These are phyloP conservation scores for Eucalyptus erythrocorys DNA, from an alignment of 345 rosid species.

Conservation along the genomic window DNA sequence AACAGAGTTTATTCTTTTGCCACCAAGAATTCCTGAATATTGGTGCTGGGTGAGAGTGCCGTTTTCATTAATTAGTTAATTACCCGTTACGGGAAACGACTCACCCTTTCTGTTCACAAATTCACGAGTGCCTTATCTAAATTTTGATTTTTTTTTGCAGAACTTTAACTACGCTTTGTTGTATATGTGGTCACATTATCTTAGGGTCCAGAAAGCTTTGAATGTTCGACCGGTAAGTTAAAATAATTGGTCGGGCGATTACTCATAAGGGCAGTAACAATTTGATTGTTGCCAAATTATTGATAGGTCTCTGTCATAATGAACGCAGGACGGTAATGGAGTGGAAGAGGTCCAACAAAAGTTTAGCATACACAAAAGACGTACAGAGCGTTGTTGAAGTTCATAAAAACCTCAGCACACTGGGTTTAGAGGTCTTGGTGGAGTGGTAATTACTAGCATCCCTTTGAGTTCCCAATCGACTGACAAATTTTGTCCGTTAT, in stretches of 20 bases:
- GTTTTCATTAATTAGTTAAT: no score
- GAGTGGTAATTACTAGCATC: conserved; percentile 4
- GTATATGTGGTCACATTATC: conserved; percentile 10
- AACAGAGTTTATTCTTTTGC: neutral
- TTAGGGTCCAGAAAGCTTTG: conserved; percentile 10
- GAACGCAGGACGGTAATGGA: neutral
- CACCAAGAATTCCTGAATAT: neutral
- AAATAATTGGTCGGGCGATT: neutral
- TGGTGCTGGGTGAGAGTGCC: conserved; percentile 1
- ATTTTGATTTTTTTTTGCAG: neutral
- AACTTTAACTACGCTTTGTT: conserved; percentile 12
- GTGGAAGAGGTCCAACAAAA: conserved; percentile 17
- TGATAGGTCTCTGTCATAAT: neutral
- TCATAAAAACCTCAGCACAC: conserved; percentile 2
- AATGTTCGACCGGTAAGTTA: conserved; percentile 5
- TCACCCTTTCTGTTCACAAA: neutral
- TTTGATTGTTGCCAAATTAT: neutral
- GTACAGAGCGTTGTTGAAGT: conserved; percentile 2
- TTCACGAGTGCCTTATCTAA: neutral
- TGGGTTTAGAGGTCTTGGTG: conserved; percentile 6
- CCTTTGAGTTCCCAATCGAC: neutral
- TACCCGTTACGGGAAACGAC: neutral
- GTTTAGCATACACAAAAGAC: neutral
- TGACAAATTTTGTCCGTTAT: neutral
- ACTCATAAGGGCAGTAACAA: neutral